Base-by-base conservation (phyloP, 495 filamentous ascomycete genomes). In the Thozetella sp. region DNA sequence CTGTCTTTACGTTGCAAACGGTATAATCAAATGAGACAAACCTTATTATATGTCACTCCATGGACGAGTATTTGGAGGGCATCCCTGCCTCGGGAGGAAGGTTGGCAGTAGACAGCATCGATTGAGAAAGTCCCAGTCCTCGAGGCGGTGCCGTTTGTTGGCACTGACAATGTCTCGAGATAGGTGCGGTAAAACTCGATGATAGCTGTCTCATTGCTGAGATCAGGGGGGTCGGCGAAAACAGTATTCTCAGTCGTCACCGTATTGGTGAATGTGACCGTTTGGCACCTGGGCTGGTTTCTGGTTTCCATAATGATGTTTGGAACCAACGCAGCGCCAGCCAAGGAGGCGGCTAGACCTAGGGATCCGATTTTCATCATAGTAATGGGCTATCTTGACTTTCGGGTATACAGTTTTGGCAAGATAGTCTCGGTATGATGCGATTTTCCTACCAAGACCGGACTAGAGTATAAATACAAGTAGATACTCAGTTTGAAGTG, bases 21-120 rank as follows among this genome's bases (percentile, higher is more conserved):
- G 6, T 6, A 37, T 37, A 37, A 37, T 37, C 6, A 37, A 15
- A 37, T 37, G 6, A 6, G 30, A 15, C 30, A 6, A 6, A 37
- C 30, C 30, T 17, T 57, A 54, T 22, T 58, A 54, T 68, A 65
- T 6, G 66, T 63, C 10, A 48, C 45, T 9, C 63, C 63, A 54
- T 69, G 67, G 0, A 66, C 52, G 1, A 69, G 54, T 4, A 69
- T 4, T 34, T 69, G 67, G 0, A 69, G 50, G 20, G 64, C 59
- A 6, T 61, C 48, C 12, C 27, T 6, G 24, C 19, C 17, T 22
- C 15, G 40, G n/a, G 25, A 22, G 24, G 45, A 30, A 30, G 55
- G 55, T 26, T 51, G 25, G 46, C 55, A 57, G 43, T 57, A 57
- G 12, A 57, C 43, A 1, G 3, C 55, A 20, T 57, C 17, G 45